These are phyloP conservation scores for Entomophthora muscae DNA, from an alignment of 371 early-diverging fungal genomes.

Conservation along the genomic window DNA sequence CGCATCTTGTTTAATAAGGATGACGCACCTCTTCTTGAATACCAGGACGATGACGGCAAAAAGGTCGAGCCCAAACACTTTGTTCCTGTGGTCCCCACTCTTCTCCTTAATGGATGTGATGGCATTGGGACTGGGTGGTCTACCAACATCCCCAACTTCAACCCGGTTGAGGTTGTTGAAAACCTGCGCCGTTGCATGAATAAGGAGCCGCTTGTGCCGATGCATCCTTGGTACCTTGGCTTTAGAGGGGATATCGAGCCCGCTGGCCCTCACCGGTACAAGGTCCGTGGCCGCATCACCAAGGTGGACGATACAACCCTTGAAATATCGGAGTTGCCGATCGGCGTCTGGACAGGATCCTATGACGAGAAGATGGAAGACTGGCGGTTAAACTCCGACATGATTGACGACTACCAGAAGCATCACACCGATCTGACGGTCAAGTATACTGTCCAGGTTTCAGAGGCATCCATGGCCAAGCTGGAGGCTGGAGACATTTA, in stretches of 20 bases:
- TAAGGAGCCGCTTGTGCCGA: constrained; percentile 46
- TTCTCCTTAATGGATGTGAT: constrained; percentile 93
- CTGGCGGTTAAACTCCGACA: constrained; percentile 29
- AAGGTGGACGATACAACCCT: constrained; percentile 56
- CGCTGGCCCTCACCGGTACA: constrained; percentile 37
- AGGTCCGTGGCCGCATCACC: constrained; percentile 50
- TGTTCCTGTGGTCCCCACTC: constrained; percentile 93
- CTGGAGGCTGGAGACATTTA: constrained; percentile 61
- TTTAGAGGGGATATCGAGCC: constrained; percentile 42
- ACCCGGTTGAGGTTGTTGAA: constrained; percentile 84
- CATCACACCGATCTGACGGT: constrained; percentile 71
- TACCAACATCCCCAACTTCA: constrained; percentile 66
- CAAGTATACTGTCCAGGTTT: constrained; percentile 65
- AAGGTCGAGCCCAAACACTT: constrained; percentile 93
- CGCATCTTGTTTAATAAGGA: constrained; percentile 67
- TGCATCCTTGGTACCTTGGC: constrained; percentile 96
- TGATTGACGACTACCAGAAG: constrained; percentile 42
- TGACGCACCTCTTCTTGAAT: constrained; percentile 82
- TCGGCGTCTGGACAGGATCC: constrained; percentile 85
- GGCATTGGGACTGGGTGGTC: constrained; percentile 99
- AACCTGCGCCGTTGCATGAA: constrained; percentile 80
- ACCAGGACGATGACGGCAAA: constrained; percentile 89
- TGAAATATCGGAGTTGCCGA: constrained; percentile 89
- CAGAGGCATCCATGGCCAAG: constrained; percentile 41
- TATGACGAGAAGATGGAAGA: constrained; percentile 84